phyloP scores from a whole-genome alignment of 352 stramenopile species.

The Peronospora destructor region DNA sequence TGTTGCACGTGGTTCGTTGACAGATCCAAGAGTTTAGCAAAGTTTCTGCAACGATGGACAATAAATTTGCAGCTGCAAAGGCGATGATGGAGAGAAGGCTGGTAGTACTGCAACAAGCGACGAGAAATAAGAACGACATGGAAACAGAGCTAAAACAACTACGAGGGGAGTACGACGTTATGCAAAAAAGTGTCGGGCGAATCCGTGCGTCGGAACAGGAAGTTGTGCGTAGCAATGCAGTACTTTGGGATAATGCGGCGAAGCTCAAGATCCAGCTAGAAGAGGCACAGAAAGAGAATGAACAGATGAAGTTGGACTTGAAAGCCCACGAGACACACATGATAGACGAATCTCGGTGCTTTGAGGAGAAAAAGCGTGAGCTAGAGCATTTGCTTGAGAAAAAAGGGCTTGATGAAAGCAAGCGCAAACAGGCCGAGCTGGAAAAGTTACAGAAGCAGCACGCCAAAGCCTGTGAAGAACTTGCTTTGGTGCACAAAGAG shows the following conservation, averaged over 20 bases:
- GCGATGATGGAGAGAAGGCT: conserved; percentile 31
- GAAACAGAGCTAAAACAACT: conserved; percentile 37
- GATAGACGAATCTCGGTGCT: conserved; percentile 42
- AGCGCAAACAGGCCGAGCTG: conserved; percentile 45
- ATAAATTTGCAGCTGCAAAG: conserved; percentile 31
- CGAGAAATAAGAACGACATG: conserved; percentile 31
- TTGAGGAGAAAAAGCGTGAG: conserved; percentile 63
- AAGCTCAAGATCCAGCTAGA: conserved; percentile 50
- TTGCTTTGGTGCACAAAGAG: conserved; percentile 43
- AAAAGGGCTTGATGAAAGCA: conserved; percentile 48
- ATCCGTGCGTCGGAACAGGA: conserved; percentile 38
- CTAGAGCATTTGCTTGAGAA: conserved; percentile 55
- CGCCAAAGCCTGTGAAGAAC: conserved; percentile 41
- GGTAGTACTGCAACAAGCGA: conserved; percentile 29
- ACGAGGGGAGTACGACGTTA: conserved; percentile 20
- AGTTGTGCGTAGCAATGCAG: conserved; percentile 20
- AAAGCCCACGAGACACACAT: conserved; percentile 42
- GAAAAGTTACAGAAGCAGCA: conserved; percentile 48
- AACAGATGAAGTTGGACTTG: conserved; percentile 54
- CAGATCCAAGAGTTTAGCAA: conserved; percentile 37
- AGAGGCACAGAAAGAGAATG: conserved; percentile 44
- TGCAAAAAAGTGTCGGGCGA: conserved; percentile 29
- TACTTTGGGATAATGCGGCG: conserved; percentile 31
- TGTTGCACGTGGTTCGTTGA: conserved; percentile 3
- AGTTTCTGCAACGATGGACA: conserved; percentile 26